Evolutionary conservation across 352 stramenopile species (phyloP).

Genomic region (Globisporangium abappressorium): DNA sequence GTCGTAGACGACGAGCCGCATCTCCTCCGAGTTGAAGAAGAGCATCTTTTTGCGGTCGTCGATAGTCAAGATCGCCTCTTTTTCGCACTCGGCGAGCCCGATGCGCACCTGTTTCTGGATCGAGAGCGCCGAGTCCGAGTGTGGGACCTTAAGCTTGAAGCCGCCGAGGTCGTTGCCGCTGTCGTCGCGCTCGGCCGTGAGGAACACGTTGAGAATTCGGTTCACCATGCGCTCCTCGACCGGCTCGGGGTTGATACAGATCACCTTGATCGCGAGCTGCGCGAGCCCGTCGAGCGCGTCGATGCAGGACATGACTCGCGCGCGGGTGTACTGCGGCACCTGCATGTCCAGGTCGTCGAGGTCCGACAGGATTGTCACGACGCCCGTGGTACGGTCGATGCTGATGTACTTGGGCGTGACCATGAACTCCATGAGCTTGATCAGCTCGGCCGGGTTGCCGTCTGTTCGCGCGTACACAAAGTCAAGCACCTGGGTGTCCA

Average conservation of each 20-base stretch:
- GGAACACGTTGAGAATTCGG: conserved; percentile 48
- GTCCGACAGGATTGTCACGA: conserved; percentile 64
- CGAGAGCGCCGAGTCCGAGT: conserved; percentile 36
- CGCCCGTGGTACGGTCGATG: conserved; percentile 43
- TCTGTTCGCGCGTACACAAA: conserved; percentile 69
- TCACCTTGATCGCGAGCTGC: conserved; percentile 62
- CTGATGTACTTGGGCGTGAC: conserved; percentile 61
- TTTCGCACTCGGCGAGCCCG: conserved; percentile 16
- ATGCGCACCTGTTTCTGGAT: conserved; percentile 55
- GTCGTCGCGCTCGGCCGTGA: conserved; percentile 31
- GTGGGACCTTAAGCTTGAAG: conserved; percentile 36
- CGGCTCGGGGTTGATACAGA: conserved; percentile 66
- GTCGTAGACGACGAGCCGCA: conserved; percentile 61
- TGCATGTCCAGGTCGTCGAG: conserved; percentile 76
- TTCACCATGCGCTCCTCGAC: conserved; percentile 57
- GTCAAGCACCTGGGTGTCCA: conserved; percentile 74
- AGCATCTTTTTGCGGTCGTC: conserved; percentile 53
- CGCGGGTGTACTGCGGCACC: conserved; percentile 66
- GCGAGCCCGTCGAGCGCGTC: conserved; percentile 48
- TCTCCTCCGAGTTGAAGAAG: conserved; percentile 69
- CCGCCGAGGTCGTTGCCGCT: conserved; percentile 27
- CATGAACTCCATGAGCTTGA: conserved; percentile 72
- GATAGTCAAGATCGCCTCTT: conserved; percentile 46
- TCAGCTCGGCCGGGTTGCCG: conserved; percentile 60
- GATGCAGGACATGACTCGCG: conserved; percentile 67